phyloP scores from a whole-genome alignment of 2,329 filamentous ascomycete species.

The Xylariaceae sp. region DNA sequence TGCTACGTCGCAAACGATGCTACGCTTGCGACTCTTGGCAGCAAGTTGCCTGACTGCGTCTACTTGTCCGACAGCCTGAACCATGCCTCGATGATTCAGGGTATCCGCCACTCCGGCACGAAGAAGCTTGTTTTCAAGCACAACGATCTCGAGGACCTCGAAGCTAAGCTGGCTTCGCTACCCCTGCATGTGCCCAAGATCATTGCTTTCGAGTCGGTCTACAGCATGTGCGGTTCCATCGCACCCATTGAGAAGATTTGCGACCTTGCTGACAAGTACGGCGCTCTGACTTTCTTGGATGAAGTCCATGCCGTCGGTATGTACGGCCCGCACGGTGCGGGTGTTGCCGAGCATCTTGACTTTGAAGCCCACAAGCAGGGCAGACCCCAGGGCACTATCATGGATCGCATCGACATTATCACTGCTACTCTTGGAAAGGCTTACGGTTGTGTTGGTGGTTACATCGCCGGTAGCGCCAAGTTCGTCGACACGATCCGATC shows the following conservation, averaged over 20 bases:
- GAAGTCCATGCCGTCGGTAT: constrained; percentile 99
- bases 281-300: constrained; percentile 93
- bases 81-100: constrained; percentile 99
- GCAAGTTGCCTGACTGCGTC: constrained; percentile 92
- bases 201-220: constrained; percentile 97
- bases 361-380: constrained; percentile 79
- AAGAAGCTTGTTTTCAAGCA: constrained; percentile 99
- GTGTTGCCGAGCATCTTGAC: constrained; percentile 95
- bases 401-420: constrained; percentile 97
- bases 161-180: constrained; percentile 84
- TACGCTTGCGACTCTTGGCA: constrained; percentile 91
- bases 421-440: constrained; percentile 96
- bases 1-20: constrained; percentile 99
- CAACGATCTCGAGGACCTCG: constrained; percentile 89
- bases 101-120: constrained; percentile 93
- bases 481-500: constrained; percentile 92
- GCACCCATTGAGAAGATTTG: constrained; percentile 95
- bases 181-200: constrained; percentile 87
- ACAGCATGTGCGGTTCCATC: constrained; percentile 98
- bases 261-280: constrained; percentile 94
- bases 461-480: constrained; percentile 84
- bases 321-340: constrained; percentile 94
- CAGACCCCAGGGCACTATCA: constrained; percentile 71
- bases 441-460: constrained; percentile 95
- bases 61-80: constrained; percentile 97